Percentiles rank a stretch among this genome's conserved stretches.
These are phyloP conservation scores for Phyllostachys edulis DNA, from an alignment of 176 grass and related monocot species.

Conservation along the genomic window DNA sequence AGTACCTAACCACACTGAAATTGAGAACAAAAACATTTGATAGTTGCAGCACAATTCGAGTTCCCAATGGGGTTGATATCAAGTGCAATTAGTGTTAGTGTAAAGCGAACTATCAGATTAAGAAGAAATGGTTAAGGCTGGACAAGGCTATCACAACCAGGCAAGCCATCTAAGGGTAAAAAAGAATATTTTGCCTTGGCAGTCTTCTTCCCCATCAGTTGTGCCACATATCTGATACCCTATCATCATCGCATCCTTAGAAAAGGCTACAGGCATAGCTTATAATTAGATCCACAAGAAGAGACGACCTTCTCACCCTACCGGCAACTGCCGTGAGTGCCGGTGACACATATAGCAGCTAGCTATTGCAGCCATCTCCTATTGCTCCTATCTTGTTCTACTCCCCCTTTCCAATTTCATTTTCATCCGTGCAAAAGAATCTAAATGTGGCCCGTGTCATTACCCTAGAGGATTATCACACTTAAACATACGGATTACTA, in stretches of 20 bases:
- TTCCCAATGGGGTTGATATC: neutral
- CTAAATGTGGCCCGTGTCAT: too few species aligned
- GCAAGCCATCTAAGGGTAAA: neutral
- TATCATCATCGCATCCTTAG: too few species aligned
- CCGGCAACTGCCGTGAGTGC: too few species aligned
- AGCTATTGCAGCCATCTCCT: neutral
- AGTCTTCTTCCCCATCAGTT: neutral
- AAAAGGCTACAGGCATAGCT: neutral
- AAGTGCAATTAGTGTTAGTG: neutral
- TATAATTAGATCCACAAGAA: neutral
- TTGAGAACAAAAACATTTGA: neutral
- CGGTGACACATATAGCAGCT: neutral
- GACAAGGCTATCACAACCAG: neutral
- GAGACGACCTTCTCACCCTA: neutral
- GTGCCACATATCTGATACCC: neutral
- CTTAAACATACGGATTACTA: too few species aligned
- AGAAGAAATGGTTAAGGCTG: neutral
- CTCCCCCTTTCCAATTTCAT: neutral
- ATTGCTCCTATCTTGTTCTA: neutral
- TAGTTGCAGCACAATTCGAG: neutral
- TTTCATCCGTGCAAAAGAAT: neutral
- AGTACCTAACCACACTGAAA: neutral
- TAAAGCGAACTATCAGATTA: neutral
- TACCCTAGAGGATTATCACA: too few species aligned
- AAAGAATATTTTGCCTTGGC: neutral